Conservation (phyloP, 1,284 basidiomycete species). For the Trichosporon inkin region DNA sequence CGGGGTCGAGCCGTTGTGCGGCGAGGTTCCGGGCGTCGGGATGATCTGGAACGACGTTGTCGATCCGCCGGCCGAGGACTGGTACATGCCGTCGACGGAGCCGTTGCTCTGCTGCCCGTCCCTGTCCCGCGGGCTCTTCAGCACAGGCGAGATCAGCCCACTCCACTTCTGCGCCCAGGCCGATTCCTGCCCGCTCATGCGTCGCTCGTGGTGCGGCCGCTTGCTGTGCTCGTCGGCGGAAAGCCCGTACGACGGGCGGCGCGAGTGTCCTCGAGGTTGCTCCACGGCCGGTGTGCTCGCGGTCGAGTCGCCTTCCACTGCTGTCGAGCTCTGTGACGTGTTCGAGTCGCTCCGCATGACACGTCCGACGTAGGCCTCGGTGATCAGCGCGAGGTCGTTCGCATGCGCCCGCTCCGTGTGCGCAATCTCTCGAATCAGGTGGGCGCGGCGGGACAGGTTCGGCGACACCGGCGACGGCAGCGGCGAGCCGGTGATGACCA, state of each 20-base stretch:
- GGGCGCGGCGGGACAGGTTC: constrained; percentile 64
- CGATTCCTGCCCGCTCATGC: constrained; percentile 18
- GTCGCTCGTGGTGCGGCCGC: constrained; percentile 13
- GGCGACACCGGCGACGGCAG: constrained; percentile 15
- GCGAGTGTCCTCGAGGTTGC: constrained; percentile 11
- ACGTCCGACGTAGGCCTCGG: constrained; percentile 67
- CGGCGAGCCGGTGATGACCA: constrained; percentile 18
- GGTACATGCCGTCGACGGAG: constrained; percentile 9
- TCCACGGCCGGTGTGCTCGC: constrained; percentile 10
- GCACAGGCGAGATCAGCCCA: constrained; percentile 16
- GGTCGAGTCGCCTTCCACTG: constrained; percentile 12
- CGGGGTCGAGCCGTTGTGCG: neutral
- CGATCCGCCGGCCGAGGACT: constrained; percentile 4
- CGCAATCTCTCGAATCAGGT: constrained; percentile 77
- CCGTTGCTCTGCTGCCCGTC: constrained; percentile 5
- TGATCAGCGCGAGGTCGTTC: constrained; percentile 75
- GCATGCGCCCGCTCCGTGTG: constrained; percentile 83
- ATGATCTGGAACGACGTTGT: constrained; percentile 7
- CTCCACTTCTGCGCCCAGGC: constrained; percentile 16
- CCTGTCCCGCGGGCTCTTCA: constrained; percentile 14
- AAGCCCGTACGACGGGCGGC: constrained; percentile 18
- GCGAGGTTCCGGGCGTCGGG: neutral
- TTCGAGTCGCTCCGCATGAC: constrained; percentile 32
- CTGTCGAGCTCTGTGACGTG: constrained; percentile 22
- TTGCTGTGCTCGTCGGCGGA: constrained; percentile 11